phyloP scores from a whole-genome alignment of 2,329 filamentous ascomycete genomes.

The Botrytis elliptica region DNA sequence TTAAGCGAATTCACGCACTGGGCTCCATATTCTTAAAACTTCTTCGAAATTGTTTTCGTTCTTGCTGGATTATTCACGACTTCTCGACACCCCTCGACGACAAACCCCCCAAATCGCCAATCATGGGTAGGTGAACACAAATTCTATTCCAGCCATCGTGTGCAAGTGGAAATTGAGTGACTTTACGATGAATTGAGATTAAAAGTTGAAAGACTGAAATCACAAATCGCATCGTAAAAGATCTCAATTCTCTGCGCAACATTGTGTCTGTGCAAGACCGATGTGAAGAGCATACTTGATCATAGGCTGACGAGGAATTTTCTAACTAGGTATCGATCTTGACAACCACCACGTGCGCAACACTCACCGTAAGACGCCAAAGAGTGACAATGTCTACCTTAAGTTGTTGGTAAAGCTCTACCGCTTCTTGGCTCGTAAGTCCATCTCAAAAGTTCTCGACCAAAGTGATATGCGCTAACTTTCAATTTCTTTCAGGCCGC shows the following conservation, averaged over 20 bases:
- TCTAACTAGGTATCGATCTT: slow-evolving; percentile 67
- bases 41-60: slow-evolving; percentile 22
- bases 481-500: slow-evolving; percentile 59
- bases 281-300: slow-evolving; percentile 61
- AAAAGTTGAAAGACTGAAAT: slow-evolving; percentile 26
- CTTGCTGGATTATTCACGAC: slow-evolving; percentile 16
- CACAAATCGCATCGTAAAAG: slow-evolving; percentile 23
- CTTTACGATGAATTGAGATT: slow-evolving; percentile 23
- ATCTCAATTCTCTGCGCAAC: slow-evolving; percentile 38
- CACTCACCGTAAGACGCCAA: slow-evolving; percentile 88
- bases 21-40: slow-evolving; percentile 20
- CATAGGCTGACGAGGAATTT: slow-evolving; percentile 60
- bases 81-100: slow-evolving; percentile 22
- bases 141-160: slow-evolving; percentile 38
- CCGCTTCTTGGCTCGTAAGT: slow-evolving; percentile 93
- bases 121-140: slow-evolving; percentile 42
- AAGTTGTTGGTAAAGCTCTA: slow-evolving; percentile 98
- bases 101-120: slow-evolving; percentile 36
- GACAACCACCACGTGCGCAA: slow-evolving; percentile 66
- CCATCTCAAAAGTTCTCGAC: not conserved
- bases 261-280: slow-evolving; percentile 38
- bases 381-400: slow-evolving; percentile 97
- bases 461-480: not conserved
- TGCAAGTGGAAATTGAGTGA: slow-evolving; percentile 40
- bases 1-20: slow-evolving; percentile 21